Percentiles rank a stretch among this genome's conserved stretches.
These are phyloP conservation scores for Isatis lusitanica DNA, from an alignment of 441 rosid genomes.

Conservation along the genomic window DNA sequence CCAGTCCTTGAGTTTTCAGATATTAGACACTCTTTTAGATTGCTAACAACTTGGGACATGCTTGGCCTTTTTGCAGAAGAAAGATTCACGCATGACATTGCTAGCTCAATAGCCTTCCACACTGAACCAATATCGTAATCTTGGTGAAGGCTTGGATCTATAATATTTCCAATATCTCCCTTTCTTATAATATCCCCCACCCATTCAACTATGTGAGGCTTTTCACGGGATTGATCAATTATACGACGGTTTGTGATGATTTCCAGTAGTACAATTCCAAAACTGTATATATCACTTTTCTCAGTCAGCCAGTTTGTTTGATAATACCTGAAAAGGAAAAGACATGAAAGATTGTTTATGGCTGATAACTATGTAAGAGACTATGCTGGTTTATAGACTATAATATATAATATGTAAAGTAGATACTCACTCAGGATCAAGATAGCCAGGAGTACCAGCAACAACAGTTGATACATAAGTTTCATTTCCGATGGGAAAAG, in stretches of 20 bases:
- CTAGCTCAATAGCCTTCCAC: slow-evolving; percentile 19
- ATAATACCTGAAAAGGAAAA: not conserved
- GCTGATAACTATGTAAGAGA: not conserved
- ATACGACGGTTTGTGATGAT: not conserved
- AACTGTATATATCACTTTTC: slow-evolving; percentile 12
- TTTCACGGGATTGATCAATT: not conserved
- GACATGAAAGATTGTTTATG: not conserved
- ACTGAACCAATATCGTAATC: not conserved
- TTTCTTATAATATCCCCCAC: not conserved
- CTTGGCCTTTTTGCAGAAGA: not conserved
- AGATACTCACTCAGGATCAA: slow-evolving; percentile 45
- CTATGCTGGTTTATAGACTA: not conserved
- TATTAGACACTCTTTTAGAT: not conserved
- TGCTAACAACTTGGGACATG: not conserved
- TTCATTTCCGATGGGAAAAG: slow-evolving; percentile 19
- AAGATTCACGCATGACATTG: slow-evolving; percentile 2
- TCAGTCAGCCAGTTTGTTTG: not conserved
- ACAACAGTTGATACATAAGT: slow-evolving; percentile 30
- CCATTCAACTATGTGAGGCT: slow-evolving; percentile 21
- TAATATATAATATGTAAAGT: not conserved
- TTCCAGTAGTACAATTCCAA: not conserved
- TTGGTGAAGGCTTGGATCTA: not conserved
- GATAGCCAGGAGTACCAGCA: slow-evolving; percentile 43
- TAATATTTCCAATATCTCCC: not conserved
- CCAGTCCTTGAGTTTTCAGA: not conserved